phyloP scores from a whole-genome alignment of 768 basidiomycete genomes.

The Ramaria rubella region DNA sequence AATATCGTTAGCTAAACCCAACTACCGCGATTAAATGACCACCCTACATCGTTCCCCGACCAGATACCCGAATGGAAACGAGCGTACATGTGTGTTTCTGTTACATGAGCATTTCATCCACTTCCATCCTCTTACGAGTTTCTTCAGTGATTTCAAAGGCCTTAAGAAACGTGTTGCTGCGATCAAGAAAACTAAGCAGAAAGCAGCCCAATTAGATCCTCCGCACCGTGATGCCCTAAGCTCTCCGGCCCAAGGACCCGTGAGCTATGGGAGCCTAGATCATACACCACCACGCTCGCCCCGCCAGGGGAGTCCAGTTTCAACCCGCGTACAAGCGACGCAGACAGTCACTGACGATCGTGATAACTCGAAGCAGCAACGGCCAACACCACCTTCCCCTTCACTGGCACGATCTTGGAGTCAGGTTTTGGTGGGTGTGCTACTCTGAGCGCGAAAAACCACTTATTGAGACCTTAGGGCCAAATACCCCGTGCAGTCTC shows the following conservation, averaged over 20 bases:
- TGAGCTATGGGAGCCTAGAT: not conserved
- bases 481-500: not conserved
- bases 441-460: not conserved
- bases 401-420: no score
- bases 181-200: conserved; percentile 34
- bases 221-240: not conserved
- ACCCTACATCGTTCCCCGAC: not conserved
- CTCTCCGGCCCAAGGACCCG: not conserved
- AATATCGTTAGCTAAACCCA: not conserved
- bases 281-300: not conserved
- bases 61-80: conserved; percentile 73
- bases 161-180: conserved; percentile 61
- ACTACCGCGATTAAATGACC: not conserved
- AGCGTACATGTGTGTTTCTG: conserved; percentile 51
- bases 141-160: conserved; percentile 57
- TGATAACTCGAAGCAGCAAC: no score
- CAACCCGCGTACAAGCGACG: not conserved
- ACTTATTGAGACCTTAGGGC: not conserved
- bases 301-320: not conserved
- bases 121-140: conserved; percentile 1
- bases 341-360: not conserved
- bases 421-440: no score
- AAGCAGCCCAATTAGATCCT: not conserved
- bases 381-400: not conserved
- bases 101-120: not conserved